These are phyloP conservation scores for Plasmodium berghei DNA, from an alignment of 169 alveolate species.

Conservation along the genomic window DNA sequence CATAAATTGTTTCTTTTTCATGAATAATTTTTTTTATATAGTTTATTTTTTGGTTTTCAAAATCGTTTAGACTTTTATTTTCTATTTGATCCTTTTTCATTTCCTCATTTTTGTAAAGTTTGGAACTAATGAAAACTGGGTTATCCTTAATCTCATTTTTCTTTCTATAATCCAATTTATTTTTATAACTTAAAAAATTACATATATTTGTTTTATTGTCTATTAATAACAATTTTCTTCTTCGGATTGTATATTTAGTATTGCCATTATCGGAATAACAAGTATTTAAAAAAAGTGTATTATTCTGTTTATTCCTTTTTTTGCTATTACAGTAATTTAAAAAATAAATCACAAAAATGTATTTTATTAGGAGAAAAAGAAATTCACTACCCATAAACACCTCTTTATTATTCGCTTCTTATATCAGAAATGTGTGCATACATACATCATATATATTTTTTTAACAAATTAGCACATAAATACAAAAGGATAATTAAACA, in stretches of 20 bases:
- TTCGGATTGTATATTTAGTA: no score
- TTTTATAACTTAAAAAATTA: not conserved
- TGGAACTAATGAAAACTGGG: not conserved
- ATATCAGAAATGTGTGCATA: no score
- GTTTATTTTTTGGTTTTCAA: not conserved
- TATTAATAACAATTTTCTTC: no score
- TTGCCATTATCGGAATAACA: no score
- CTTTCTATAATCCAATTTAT: not conserved
- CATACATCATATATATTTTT: no score
- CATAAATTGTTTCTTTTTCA: slow-evolving; percentile 45
- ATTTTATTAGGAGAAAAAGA: slow-evolving; percentile 7
- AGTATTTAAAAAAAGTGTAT: not conserved
- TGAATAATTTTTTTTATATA: slow-evolving; percentile 19
- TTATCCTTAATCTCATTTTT: not conserved
- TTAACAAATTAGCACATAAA: no score
- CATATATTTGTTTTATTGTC: no score
- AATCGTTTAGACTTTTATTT: not conserved
- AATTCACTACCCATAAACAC: no score
- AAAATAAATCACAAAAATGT: slow-evolving; percentile 6
- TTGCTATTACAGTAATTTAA: not conserved
- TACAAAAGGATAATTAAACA: no score
- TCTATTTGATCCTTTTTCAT: no score
- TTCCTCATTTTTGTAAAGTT: not conserved
- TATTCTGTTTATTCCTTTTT: not conserved
- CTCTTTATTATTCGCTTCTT: no score